Base-by-base conservation (phyloP, 768 basidiomycete genomes). In the Hygrophoropsis aurantiaca region DNA sequence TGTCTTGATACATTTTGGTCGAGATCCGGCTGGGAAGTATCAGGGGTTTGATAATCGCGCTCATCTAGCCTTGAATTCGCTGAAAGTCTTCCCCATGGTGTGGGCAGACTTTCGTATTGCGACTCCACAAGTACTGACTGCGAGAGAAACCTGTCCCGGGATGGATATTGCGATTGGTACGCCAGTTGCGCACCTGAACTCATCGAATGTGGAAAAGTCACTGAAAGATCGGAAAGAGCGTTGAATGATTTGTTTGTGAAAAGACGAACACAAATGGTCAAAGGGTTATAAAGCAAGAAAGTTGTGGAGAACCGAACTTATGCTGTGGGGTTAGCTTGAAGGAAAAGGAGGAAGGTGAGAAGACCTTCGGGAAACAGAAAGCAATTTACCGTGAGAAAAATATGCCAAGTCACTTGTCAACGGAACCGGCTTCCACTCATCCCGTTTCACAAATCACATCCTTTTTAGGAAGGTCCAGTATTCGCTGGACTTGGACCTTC, bases 1-100 rank as follows among this genome's bases (percentile, higher is more conserved):
- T 35, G 55, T 13, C 52, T 58, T 0, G 62, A 60, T 2, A 32
- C 9, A 21, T 59, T 55, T 5, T 66, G 66, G 51, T 61, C 57
- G 50, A 59, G 65, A 61, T 65, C 64, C 51, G 63, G 41, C 2
- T 2, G 23, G 23, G 55, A 54, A 27, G 52, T 25, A 24, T 41
- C 50, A 13, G 20, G 18, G 0, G 40, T 40, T 3, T 46, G 36
- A 1, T 18, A 3, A 18, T 49, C 43, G 8, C 13, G 38, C 44
- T 59, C 41, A n/a, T 20, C 46, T 2, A 43, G 4, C 46, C 49
- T 52, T 4, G 45, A 36, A 11, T 15, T 2, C 34, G 16, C 24
- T 38, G 53, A 54, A 19, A 38, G 39, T 0, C 43, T 20, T 10
- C 18, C 37, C 60, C 57, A 59, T 8, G 57, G 40, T 11, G 37